phyloP scores from a whole-genome alignment of 768 basidiomycete species.

The Naematelia aurantialba region DNA sequence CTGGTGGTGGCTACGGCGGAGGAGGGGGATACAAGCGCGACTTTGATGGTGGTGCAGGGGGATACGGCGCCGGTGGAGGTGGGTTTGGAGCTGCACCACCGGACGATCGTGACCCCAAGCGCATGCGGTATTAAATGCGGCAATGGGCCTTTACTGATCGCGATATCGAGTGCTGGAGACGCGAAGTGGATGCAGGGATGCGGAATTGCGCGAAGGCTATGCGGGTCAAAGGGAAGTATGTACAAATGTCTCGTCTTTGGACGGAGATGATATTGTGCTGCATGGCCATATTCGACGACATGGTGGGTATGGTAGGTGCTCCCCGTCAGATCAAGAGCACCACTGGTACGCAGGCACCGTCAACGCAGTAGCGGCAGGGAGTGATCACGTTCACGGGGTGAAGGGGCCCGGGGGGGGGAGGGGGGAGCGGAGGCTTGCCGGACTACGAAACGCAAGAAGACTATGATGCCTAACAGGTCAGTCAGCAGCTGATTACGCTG shows the following conservation, averaged over 20 bases:
- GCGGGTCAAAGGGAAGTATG: slow-evolving; percentile 22
- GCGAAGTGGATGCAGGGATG: not conserved
- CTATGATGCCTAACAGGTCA: too few species aligned
- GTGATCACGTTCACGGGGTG: too few species aligned
- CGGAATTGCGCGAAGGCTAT: not conserved
- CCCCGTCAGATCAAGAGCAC: not conserved
- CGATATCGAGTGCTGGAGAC: not conserved
- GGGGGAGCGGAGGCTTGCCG: too few species aligned
- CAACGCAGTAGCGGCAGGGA: too few species aligned
- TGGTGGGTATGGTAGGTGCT: slow-evolving; percentile 25
- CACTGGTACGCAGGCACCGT: too few species aligned
- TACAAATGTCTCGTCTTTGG: slow-evolving; percentile 5
- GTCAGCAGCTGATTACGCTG: too few species aligned
- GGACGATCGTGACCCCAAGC: slow-evolving; percentile 39
- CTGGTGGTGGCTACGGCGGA: slow-evolving; percentile 30
- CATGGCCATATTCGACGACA: not conserved
- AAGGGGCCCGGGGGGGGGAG: too few species aligned
- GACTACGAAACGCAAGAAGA: too few species aligned
- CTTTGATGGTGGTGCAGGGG: slow-evolving; percentile 23
- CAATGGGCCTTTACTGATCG: not conserved
- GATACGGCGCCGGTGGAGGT: slow-evolving; percentile 17
- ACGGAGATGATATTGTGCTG: not conserved
- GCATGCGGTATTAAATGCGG: slow-evolving; percentile 32
- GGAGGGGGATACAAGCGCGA: slow-evolving; percentile 38
- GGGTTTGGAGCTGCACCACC: slow-evolving; percentile 19